A percentile compares a stretch with the other conserved stretches of the same genome.
Evolutionary conservation across 148 eudicot genomes (phyloP).

Genomic region (Chenopodium suecicum): DNA sequence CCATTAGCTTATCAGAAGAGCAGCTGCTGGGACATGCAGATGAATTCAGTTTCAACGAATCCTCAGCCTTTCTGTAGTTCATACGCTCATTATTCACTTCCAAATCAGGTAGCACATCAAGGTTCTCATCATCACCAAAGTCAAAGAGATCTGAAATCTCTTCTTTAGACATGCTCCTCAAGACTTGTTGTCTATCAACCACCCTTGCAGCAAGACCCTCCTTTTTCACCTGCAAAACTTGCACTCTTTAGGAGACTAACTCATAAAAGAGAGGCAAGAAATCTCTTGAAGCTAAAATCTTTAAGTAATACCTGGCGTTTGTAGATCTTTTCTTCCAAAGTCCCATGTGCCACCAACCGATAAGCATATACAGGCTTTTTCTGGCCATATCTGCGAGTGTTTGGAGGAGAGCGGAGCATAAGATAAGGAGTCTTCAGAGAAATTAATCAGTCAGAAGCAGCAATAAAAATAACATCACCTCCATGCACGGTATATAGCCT

Average conservation of each 20-base stretch:
- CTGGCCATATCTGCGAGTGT: slow-evolving; percentile 77
- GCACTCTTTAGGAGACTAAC: slow-evolving; percentile 15
- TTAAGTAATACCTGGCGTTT: slow-evolving; percentile 86
- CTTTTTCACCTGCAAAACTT: slow-evolving; percentile 69
- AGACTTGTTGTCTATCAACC: slow-evolving; percentile 93
- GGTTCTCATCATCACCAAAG: slow-evolving; percentile 78
- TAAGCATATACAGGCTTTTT: slow-evolving; percentile 96
- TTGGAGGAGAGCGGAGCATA: no score
- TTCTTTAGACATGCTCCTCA: slow-evolving; percentile 93
- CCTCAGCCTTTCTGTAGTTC: slow-evolving; percentile 35
- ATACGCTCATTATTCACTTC: slow-evolving; percentile 38
- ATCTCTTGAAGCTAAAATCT: not conserved
- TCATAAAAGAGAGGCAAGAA: slow-evolving; percentile 1
- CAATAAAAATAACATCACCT: slow-evolving; percentile 44
- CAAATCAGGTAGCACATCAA: slow-evolving; percentile 40
- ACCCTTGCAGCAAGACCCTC: slow-evolving; percentile 99
- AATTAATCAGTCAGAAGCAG: not conserved
- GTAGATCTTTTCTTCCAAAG: slow-evolving; percentile 95
- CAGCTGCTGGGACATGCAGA: slow-evolving; percentile 50
- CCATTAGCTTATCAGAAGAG: slow-evolving; percentile 79
- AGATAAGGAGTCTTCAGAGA: not conserved
- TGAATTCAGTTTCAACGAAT: slow-evolving; percentile 35
- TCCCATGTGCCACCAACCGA: slow-evolving; percentile 88
- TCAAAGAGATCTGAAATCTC: slow-evolving; percentile 92
- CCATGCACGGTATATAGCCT: slow-evolving; percentile 97